phyloP scores from a whole-genome alignment of 495 filamentous ascomycete genomes.

The Hypomontagnella submonticulosa region DNA sequence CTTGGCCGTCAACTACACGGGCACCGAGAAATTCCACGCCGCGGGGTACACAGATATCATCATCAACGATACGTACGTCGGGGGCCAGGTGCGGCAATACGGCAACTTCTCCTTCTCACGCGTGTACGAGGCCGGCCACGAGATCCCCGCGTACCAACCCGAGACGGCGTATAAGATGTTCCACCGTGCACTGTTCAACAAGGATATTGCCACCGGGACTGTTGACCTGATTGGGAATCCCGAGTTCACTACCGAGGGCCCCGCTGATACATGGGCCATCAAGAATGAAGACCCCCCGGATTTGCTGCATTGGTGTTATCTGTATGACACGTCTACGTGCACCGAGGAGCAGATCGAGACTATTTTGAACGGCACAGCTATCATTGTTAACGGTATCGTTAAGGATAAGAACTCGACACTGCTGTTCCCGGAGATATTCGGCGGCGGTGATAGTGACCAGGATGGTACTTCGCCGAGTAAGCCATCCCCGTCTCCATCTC shows the following conservation, averaged over 20 bases:
- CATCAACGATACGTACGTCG: constrained; percentile 58
- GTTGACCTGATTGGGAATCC: constrained; percentile 57
- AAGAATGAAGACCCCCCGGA: constrained; percentile 57
- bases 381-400: constrained; percentile 61
- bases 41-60: constrained; percentile 68
- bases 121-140: constrained; percentile 76
- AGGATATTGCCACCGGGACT: constrained; percentile 72
- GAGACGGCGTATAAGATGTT: constrained; percentile 70
- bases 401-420: constrained; percentile 56
- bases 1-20: constrained; percentile 62
- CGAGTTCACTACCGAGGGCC: constrained; percentile 62
- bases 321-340: constrained; percentile 67
- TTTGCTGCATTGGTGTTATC: constrained; percentile 64
- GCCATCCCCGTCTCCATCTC: constrained; percentile 37
- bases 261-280: constrained; percentile 62
- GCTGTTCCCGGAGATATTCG: constrained; percentile 48
- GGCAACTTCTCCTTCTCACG: constrained; percentile 76
- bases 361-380: constrained; percentile 57
- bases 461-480: constrained; percentile 48
- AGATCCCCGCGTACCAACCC: constrained; percentile 77
- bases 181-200: constrained; percentile 64
- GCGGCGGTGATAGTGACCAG: constrained; percentile 53
- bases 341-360: constrained; percentile 59
- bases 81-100: constrained; percentile 74
- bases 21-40: constrained; percentile 57